Evolutionary conservation across 345 rosid genomes (phyloP).

Genomic region (Sonneratia alba): DNA sequence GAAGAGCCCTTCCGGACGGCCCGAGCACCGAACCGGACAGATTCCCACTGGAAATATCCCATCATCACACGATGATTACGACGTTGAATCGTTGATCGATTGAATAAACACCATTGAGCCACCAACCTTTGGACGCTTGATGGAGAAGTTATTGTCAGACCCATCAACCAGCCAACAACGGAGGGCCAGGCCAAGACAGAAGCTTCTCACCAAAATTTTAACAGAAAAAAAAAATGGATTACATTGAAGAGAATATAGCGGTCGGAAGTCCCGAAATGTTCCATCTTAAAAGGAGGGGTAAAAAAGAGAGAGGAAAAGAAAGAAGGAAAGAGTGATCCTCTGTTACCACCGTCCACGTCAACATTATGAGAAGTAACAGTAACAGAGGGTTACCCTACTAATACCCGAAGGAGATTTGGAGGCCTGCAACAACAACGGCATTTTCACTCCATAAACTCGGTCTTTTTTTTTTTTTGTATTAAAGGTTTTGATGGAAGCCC

Average conservation of each 20-base stretch:
- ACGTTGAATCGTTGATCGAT: no score
- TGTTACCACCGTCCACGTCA: not conserved
- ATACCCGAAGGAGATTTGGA: not conserved
- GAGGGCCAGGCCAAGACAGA: not conserved
- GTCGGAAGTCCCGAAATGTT: not conserved
- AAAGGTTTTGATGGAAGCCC: not conserved
- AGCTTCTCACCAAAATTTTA: not conserved
- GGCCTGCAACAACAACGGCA: not conserved
- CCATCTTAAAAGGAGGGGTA: not conserved
- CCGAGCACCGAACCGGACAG: no score
- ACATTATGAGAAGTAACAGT: not conserved
- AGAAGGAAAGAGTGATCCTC: not conserved
- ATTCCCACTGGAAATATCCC: no score
- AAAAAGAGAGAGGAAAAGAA: no score
- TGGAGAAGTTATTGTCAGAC: not conserved
- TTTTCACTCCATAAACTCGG: not conserved
- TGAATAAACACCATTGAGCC: no score
- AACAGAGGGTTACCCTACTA: slow-evolving; percentile 11
- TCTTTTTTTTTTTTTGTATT: not conserved
- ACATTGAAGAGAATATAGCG: not conserved
- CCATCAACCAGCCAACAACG: no score
- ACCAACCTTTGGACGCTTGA: not conserved
- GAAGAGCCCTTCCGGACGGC: no score
- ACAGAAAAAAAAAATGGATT: not conserved
- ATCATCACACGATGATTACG: no score